These are phyloP conservation scores for Eucalyptus marginata DNA, from an alignment of 345 rosid species.

Conservation along the genomic window DNA sequence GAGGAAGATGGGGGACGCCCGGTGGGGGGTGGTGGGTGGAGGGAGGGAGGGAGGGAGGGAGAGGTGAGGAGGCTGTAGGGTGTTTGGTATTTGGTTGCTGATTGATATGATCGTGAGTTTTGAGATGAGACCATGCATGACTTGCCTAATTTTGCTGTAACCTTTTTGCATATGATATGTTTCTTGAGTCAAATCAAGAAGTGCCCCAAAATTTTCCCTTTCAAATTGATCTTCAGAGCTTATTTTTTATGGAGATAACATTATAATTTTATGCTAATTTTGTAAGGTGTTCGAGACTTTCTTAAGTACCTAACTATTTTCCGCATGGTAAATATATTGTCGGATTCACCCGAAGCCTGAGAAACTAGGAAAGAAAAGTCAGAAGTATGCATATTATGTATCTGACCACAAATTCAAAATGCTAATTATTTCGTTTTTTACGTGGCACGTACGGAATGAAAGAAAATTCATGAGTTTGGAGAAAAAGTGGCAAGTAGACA, in stretches of 20 bases:
- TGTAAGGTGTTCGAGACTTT: not conserved
- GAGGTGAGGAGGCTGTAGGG: not conserved
- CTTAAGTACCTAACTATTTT: not conserved
- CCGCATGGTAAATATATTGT: not conserved
- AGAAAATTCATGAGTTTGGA: not conserved
- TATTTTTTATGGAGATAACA: not conserved
- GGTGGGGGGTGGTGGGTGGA: not conserved
- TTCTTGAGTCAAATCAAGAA: not conserved
- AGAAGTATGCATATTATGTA: not conserved
- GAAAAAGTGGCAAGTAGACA: not conserved
- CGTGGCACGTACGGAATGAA: not conserved
- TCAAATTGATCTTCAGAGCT: not conserved
- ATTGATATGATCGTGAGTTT: not conserved
- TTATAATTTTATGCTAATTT: not conserved
- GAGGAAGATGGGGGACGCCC: not conserved
- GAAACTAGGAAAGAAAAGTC: not conserved
- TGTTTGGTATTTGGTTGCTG: not conserved
- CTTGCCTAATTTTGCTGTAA: not conserved
- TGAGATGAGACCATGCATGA: not conserved
- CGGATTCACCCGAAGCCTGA: not conserved
- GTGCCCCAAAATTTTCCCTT: not conserved
- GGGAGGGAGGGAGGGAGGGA: not conserved
- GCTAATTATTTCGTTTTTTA: not conserved
- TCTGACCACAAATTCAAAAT: not conserved
- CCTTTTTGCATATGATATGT: not conserved